These are phyloP conservation scores for Zygoascus ofunaensis DNA, from an alignment of 805 yeast genomes.

Conservation along the genomic window DNA sequence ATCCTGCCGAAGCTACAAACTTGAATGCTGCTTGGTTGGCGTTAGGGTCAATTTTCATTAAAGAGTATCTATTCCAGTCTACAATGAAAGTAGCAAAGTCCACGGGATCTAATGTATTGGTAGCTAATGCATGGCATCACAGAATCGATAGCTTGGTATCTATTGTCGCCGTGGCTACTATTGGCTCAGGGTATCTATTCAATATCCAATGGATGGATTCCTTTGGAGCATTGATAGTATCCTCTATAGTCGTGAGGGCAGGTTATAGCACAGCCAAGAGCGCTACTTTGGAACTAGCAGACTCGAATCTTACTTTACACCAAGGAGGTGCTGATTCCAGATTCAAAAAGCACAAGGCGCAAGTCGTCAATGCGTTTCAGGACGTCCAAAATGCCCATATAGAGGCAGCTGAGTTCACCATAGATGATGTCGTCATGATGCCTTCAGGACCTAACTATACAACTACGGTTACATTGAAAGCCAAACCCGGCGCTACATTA, in stretches of 20 bases:
- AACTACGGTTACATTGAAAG: slow-evolving; percentile 6
- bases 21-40: slow-evolving; percentile 97
- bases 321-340: slow-evolving; percentile 1
- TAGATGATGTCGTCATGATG: slow-evolving; percentile 12
- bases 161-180: slow-evolving; percentile 79
- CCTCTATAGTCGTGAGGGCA: slow-evolving; percentile 71
- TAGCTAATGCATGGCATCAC: slow-evolving; percentile 99
- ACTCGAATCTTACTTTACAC: slow-evolving; percentile 30
- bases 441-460: slow-evolving; percentile 20
- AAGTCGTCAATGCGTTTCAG: slow-evolving; percentile 9
- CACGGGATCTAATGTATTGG: slow-evolving; percentile 77
- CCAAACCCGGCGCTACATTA: slow-evolving; percentile 2
- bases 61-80: slow-evolving; percentile 79
- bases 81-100: slow-evolving; percentile 72
- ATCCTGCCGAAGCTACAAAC: slow-evolving; percentile 40
- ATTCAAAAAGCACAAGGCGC: slow-evolving; percentile 5
- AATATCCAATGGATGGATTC: slow-evolving; percentile 82
- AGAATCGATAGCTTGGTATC: slow-evolving; percentile 91
- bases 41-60: slow-evolving; percentile 72
- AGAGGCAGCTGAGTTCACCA: slow-evolving; percentile 8
- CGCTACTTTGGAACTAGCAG: slow-evolving; percentile 70
- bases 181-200: slow-evolving; percentile 73
- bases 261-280: slow-evolving; percentile 66
- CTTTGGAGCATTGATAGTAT: slow-evolving; percentile 82
- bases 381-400: slow-evolving; percentile 3